Evolutionary conservation across 352 stramenopile genomes (phyloP), one percentile per base, ranked within the genome.

Genomic region (Phytopythium oedochilum): DNA sequence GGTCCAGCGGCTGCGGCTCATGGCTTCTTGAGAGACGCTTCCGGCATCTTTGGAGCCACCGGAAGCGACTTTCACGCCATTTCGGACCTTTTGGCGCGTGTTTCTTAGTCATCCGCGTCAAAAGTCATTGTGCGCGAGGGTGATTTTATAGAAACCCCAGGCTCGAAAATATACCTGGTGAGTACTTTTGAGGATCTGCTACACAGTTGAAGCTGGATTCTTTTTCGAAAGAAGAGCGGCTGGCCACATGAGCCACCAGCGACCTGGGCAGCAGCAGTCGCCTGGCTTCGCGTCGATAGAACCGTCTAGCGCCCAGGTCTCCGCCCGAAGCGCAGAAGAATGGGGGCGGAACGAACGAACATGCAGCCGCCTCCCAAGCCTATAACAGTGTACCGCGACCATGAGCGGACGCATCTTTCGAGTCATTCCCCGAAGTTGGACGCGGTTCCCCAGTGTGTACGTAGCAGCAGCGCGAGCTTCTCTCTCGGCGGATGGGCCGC

Each of bases 281-380:
- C 7, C 22, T n/a, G n/a, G n/a, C n/a, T n/a, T n/a, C n/a, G n/a
- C n/a, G n/a, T n/a, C n/a, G n/a, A n/a, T 10, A 34, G 29, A 34
- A 34, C 26, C 28, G 45, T 34, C 46, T 53, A 53, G 0, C 31
- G 46, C 46, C 46, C 31, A 25, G 29, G 20, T 10, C 28, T 18
- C 2, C 17, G 4, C 9, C 26, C 11, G 26, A 51, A 51, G 26
- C n/a, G n/a, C n/a, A n/a, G n/a, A n/a, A 38, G 45, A 52, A 52
- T 26, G 31, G 45, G 45, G 45, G 45, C 45, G 45, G 45, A 40
- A 52, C 45, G 45, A n/a, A n/a, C n/a, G n/a, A n/a, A n/a, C n/a
- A n/a, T n/a, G n/a, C n/a, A n/a, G n/a, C n/a, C n/a, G n/a, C n/a
- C n/a, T n/a, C n/a, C n/a, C n/a, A n/a, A n/a, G n/a, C n/a, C n/a